Percentiles rank a stretch among this genome's conserved stretches.
phyloP scores from a whole-genome alignment of 2,329 filamentous ascomycete genomes.

The Meredithiella fracta region DNA sequence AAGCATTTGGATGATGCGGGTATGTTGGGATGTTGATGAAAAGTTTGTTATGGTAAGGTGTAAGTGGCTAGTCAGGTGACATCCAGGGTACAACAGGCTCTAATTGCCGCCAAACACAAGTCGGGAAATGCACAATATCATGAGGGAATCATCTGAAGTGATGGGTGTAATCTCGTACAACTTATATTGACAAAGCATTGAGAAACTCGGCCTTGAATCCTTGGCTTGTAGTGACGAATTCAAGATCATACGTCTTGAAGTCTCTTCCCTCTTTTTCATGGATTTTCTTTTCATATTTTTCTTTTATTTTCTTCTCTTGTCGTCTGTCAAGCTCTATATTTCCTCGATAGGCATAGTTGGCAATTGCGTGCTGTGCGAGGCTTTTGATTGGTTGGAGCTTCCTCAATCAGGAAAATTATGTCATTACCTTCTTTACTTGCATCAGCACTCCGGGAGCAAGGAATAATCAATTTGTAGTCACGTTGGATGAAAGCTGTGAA shows the following conservation, averaged over 20 bases:
- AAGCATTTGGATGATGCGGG: too few relatives aligned
- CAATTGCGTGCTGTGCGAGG: constrained; percentile 22
- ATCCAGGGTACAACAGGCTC: not conserved
- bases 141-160: too few relatives aligned
- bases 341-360: constrained; percentile 14
- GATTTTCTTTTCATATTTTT: not conserved
- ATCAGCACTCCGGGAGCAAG: not conserved
- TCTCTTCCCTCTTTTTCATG: not conserved
- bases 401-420: constrained; percentile 15
- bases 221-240: too few relatives aligned
- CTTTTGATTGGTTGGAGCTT: constrained; percentile 19
- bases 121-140: not conserved
- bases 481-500: not conserved
- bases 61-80: not conserved
- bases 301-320: not conserved
- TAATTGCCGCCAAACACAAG: not conserved
- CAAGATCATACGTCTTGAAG: too few relatives aligned
- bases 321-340: constrained; percentile 15
- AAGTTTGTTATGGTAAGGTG: not conserved
- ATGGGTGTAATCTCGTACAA: too few relatives aligned
- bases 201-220: too few relatives aligned
- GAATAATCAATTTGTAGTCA: not conserved
- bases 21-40: not conserved
- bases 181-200: too few relatives aligned
- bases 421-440: constrained; percentile 2